A percentile compares a stretch with the other conserved stretches of the same genome.
phyloP scores from a whole-genome alignment of 345 rosid species.

The Zanthoxylum bungeanum region DNA sequence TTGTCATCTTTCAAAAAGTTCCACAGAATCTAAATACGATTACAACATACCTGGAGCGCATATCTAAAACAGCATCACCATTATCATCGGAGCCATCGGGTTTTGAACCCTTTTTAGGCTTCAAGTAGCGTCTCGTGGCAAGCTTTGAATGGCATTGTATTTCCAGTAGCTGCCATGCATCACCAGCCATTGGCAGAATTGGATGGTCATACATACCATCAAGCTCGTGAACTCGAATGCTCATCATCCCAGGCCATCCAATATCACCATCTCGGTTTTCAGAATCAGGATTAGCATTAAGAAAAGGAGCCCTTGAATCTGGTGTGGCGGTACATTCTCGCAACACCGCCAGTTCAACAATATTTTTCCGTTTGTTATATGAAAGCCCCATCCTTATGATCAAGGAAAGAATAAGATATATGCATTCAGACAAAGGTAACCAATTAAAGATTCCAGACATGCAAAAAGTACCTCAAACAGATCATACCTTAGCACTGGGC shows the following conservation, averaged over 20 bases:
- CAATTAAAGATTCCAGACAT: slow-evolving; percentile 9
- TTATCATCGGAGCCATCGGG: slow-evolving; percentile 94
- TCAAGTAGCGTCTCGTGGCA: slow-evolving; percentile 87
- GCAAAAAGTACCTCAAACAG: slow-evolving; percentile 11
- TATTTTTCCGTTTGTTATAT: slow-evolving; percentile 90
- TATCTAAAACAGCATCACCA: slow-evolving; percentile 59
- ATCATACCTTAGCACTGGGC: slow-evolving; percentile 82
- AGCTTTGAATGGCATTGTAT: slow-evolving; percentile 95
- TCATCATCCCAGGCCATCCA: slow-evolving; percentile 99
- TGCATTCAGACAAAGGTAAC: slow-evolving; percentile 13
- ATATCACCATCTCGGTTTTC: slow-evolving; percentile 82
- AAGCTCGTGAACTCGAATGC: slow-evolving; percentile 86
- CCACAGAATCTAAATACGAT: background rate
- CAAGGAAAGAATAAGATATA: slow-evolving; percentile 5
- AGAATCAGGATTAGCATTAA: slow-evolving; percentile 58
- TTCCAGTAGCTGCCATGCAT: slow-evolving; percentile 92
- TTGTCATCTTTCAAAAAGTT: slow-evolving; percentile 19
- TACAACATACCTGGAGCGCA: slow-evolving; percentile 66
- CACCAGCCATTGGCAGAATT: slow-evolving; percentile 90
- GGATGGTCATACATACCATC: slow-evolving; percentile 98
- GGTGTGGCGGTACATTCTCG: slow-evolving; percentile 76
- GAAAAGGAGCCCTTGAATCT: slow-evolving; percentile 52
- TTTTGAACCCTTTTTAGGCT: slow-evolving; percentile 91
- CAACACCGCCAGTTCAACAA: slow-evolving; percentile 87
- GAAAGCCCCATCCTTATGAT: slow-evolving; percentile 89